Conservation (phyloP, 495 filamentous ascomycete species). For the Podospora sp. region DNA sequence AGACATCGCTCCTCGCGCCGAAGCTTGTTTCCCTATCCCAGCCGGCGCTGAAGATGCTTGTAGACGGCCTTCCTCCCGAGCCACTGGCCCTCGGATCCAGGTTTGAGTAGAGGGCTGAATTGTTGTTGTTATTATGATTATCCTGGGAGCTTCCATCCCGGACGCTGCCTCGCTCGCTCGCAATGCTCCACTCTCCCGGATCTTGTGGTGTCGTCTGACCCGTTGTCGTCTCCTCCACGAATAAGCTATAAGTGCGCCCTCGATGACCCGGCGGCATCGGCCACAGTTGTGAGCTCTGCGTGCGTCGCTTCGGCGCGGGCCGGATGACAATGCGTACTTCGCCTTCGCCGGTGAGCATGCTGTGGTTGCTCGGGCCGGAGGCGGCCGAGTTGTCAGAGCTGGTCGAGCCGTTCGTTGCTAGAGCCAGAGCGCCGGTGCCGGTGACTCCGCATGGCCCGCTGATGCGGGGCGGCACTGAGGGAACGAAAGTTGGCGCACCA, state of each 20-base stretch:
- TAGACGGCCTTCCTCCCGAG: slow-evolving; percentile 1
- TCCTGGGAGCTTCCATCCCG: background rate
- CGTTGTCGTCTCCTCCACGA: slow-evolving; percentile 29
- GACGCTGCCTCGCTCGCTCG: slow-evolving; percentile 27
- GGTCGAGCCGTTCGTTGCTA: slow-evolving; percentile 9
- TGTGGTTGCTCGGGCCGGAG: slow-evolving; percentile 3
- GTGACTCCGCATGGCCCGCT: background rate
- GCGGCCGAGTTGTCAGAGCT: background rate
- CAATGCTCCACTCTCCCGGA: slow-evolving; percentile 30
- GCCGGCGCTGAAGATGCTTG: slow-evolving; percentile 1
- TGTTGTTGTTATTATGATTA: background rate
- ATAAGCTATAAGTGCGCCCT: slow-evolving; percentile 25
- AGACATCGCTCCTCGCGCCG: slow-evolving; percentile 11
- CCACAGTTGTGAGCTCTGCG: slow-evolving; percentile 25
- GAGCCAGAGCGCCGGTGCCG: background rate
- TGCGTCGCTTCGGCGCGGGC: slow-evolving; percentile 25
- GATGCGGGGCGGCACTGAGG: background rate
- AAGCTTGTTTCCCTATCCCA: slow-evolving; percentile 14
- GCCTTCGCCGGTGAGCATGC: slow-evolving; percentile 26
- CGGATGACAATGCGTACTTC: slow-evolving; percentile 38
- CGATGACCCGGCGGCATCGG: slow-evolving; percentile 32
- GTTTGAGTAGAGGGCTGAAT: background rate
- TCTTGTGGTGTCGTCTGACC: slow-evolving; percentile 33
- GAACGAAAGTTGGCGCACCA: background rate
- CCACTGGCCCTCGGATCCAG: background rate